Conservation (phyloP, 331 rosid genomes). For the Prunus yedoensis region DNA sequence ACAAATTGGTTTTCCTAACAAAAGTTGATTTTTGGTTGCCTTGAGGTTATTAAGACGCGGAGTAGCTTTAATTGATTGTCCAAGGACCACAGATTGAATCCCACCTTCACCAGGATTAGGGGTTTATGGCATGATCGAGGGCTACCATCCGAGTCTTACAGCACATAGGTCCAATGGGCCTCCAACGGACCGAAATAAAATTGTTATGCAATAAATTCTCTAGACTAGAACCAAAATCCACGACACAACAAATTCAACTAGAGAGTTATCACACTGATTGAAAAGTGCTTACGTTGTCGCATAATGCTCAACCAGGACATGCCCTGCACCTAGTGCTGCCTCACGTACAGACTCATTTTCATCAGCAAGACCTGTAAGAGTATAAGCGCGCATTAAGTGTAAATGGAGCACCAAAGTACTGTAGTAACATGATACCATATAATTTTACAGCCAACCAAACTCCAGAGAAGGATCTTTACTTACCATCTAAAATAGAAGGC, state of each 20-base stretch:
- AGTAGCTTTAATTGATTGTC: background rate
- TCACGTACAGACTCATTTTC: constrained; percentile 99
- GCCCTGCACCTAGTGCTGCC: constrained; percentile 98
- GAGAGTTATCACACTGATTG: background rate
- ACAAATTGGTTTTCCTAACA: background rate
- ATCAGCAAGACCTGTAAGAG: constrained; percentile 84
- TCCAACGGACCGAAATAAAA: background rate
- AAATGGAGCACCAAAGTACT: background rate
- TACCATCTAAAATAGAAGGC: constrained; percentile 96
- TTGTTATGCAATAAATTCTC: background rate
- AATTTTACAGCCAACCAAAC: background rate
- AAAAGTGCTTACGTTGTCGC: constrained; percentile 73
- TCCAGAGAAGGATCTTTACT: constrained; percentile 9
- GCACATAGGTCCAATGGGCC: background rate
- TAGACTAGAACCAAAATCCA: background rate
- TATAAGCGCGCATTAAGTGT: constrained; percentile 3
- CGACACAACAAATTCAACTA: background rate
- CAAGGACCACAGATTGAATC: background rate
- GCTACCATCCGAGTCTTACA: background rate
- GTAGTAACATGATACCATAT: background rate
- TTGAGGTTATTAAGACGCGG: background rate
- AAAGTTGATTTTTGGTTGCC: background rate
- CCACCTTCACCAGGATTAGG: background rate
- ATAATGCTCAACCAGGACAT: constrained; percentile 93
- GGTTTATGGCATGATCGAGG: background rate